These are phyloP conservation scores for Exobasidium cylindrosporum DNA, from an alignment of 1,284 basidiomycete species.

Conservation along the genomic window DNA sequence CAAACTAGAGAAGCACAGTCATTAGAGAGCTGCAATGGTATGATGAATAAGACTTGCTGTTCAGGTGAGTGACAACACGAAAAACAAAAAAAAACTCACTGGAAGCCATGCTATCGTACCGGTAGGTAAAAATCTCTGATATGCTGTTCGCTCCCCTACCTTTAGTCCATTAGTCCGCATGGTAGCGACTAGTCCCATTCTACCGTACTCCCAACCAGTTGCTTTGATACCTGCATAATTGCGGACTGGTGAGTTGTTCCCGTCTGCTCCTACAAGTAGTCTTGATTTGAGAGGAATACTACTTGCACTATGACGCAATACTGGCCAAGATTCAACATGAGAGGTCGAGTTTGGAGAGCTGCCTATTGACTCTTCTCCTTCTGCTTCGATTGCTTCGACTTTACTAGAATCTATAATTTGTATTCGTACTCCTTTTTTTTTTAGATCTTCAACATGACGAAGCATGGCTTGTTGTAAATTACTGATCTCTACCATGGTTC, in stretches of 20 bases:
- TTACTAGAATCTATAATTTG: conserved; percentile 67
- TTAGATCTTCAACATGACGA: conserved; percentile 26
- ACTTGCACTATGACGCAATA: conserved; percentile 3
- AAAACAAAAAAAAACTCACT: conserved; percentile 28
- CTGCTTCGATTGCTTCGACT: conserved; percentile 64
- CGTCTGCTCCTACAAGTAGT: conserved; percentile 84
- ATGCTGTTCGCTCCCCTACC: conserved; percentile 66
- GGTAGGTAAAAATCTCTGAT: conserved; percentile 90
- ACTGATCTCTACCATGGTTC: conserved; percentile 49
- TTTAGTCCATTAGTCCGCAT: conserved; percentile 57
- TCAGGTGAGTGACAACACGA: not conserved
- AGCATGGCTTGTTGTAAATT: conserved; percentile 53
- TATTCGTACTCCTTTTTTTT: conserved; percentile 56
- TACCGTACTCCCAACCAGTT: conserved; percentile 87
- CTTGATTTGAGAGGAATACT: conserved; percentile 19
- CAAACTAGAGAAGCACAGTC: conserved; percentile 85
- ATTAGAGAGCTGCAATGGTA: conserved; percentile 60
- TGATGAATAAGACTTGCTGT: too few species aligned
- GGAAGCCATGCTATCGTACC: conserved; percentile 94
- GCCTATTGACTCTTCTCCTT: conserved; percentile 55
- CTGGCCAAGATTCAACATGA: conserved; percentile 41
- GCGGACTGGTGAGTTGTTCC: conserved; percentile 89
- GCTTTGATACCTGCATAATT: conserved; percentile 80
- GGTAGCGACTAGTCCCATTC: conserved; percentile 86
- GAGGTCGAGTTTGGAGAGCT: conserved; percentile 22